These are phyloP conservation scores for Geotrichum restrictum DNA, from an alignment of 1,139 yeast genomes.

Conservation along the genomic window DNA sequence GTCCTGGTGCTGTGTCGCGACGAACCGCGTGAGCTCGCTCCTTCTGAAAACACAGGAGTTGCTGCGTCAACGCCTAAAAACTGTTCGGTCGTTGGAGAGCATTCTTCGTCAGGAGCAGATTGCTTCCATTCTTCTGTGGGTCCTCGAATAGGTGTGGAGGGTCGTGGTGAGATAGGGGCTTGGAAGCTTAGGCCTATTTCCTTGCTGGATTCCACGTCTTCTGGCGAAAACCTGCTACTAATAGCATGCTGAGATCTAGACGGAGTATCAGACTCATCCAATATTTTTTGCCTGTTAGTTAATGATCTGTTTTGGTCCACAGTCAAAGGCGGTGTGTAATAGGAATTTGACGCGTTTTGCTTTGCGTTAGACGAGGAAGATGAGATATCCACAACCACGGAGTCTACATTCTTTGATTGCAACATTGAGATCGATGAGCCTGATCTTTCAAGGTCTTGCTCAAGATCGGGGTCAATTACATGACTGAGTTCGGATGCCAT, in stretches of 20 bases:
- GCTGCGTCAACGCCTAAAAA: slow-evolving; percentile 12
- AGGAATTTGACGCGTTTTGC: slow-evolving; percentile 5
- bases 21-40: background rate
- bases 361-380: background rate
- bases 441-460: too few relatives aligned
- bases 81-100: slow-evolving; percentile 13
- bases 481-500: background rate
- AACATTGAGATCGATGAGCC: background rate
- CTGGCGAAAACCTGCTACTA: background rate
- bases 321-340: slow-evolving; percentile 8
- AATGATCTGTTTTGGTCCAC: background rate
- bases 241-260: background rate
- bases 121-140: background rate
- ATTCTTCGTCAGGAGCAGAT: background rate
- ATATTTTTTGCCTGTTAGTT: background rate
- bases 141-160: slow-evolving; percentile 1
- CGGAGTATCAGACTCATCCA: slow-evolving; percentile 3
- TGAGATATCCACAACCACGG: background rate
- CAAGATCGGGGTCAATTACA: background rate
- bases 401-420: background rate
- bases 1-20: background rate
- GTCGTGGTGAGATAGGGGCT: slow-evolving; percentile 8
- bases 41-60: slow-evolving; percentile 6
- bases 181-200: background rate
- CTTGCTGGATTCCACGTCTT: background rate